These are phyloP conservation scores for Fusarium lateritium DNA, from an alignment of 2,329 filamentous ascomycete species.

Conservation along the genomic window DNA sequence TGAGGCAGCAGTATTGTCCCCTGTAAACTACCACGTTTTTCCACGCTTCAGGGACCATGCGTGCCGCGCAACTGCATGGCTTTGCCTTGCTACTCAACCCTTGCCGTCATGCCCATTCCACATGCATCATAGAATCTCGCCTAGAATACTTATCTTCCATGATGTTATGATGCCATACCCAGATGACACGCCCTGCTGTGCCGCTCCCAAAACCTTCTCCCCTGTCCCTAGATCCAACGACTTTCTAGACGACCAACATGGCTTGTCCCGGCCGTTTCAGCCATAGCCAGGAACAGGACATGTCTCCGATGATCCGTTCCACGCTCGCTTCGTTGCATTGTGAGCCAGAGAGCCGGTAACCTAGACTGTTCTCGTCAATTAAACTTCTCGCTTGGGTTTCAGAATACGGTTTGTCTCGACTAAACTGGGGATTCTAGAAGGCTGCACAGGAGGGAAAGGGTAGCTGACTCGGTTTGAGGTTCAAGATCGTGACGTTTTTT, in stretches of 20 bases:
- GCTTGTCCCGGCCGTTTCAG: constrained; percentile 34
- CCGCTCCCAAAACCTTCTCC: not conserved
- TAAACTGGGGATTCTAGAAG: constrained; percentile 17
- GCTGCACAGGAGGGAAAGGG: not conserved
- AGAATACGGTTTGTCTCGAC: constrained; percentile 31
- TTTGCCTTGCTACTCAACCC: constrained; percentile 8
- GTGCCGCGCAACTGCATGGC: constrained; percentile 31
- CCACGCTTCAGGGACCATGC: constrained; percentile 22
- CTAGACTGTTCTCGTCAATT: constrained; percentile 35
- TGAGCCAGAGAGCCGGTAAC: constrained; percentile 43
- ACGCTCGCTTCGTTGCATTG: constrained; percentile 35
- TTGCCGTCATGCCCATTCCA: constrained; percentile 20
- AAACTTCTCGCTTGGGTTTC: constrained; percentile 41
- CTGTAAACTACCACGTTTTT: constrained; percentile 38
- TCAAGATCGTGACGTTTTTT: not conserved
- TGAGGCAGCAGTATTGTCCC: constrained; percentile 14
- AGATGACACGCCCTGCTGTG: constrained; percentile 1
- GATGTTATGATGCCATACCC: constrained; percentile 18
- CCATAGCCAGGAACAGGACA: constrained; percentile 43
- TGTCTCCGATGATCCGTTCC: constrained; percentile 26
- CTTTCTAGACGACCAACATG: constrained; percentile 1
- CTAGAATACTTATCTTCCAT: constrained; percentile 17
- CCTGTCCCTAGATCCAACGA: constrained; percentile 13
- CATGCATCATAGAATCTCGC: constrained; percentile 8
- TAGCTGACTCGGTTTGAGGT: constrained; percentile 14